phyloP scores from a whole-genome alignment of 345 rosid species.

The Toxicodendron radicans region DNA sequence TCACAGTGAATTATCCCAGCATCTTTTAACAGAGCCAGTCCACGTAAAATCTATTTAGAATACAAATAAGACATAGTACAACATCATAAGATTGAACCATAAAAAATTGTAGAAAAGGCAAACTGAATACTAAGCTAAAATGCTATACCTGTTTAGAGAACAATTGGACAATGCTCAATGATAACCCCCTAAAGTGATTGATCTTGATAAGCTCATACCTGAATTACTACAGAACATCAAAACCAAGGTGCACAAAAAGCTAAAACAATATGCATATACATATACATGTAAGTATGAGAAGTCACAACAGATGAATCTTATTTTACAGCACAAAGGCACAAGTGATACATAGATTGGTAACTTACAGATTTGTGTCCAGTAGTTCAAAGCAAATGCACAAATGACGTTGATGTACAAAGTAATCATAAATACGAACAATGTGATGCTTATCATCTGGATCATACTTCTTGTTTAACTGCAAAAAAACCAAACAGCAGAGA shows the following conservation, averaged over 20 bases:
- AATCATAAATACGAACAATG: conserved; percentile 95
- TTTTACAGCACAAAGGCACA: conserved; percentile 9
- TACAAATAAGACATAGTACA: conserved; percentile 7
- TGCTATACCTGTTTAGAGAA: conserved; percentile 89
- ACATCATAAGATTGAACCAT: conserved; percentile 13
- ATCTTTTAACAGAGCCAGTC: conserved; percentile 87
- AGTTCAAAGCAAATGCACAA: conserved; percentile 97
- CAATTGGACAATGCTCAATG: conserved; percentile 90
- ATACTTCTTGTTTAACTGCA: conserved; percentile 93
- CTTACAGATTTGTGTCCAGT: conserved; percentile 97
- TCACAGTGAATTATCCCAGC: conserved; percentile 98
- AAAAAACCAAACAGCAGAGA: conserved; percentile 16
- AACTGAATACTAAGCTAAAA: conserved; percentile 20
- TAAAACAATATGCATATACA: conserved; percentile 7
- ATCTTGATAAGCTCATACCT: conserved; percentile 99
- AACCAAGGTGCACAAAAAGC: conserved; percentile 17
- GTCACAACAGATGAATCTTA: conserved; percentile 8
- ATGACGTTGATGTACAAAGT: conserved; percentile 80
- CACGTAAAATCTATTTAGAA: conserved; percentile 71
- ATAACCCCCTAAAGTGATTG: conserved; percentile 89
- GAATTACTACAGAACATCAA: conserved; percentile 34
- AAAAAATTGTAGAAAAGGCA: conserved; percentile 12
- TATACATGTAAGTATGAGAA: not conserved
- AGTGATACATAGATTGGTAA: conserved; percentile 13
- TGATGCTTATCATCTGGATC: conserved; percentile 99